phyloP scores from a whole-genome alignment of 768 basidiomycete genomes.

The Tephrocybe sp. region DNA sequence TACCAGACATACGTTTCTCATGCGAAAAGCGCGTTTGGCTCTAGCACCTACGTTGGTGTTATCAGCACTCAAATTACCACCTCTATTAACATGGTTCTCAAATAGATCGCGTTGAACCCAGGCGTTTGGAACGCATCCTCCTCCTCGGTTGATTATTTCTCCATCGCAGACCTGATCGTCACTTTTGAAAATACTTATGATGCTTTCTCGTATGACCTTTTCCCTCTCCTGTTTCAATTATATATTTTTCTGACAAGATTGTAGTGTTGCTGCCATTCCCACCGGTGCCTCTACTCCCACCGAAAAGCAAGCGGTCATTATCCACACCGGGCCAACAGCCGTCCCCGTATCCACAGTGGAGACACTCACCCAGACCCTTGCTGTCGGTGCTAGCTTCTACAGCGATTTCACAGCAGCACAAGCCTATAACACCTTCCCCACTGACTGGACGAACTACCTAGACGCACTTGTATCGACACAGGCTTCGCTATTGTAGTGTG shows the following conservation, averaged over 20 bases:
- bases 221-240: neutral
- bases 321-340: constrained; percentile 29
- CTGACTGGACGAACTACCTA: constrained; percentile 8
- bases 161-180: constrained; percentile 28
- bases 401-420: constrained; percentile 22
- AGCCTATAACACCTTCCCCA: constrained; percentile 14
- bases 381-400: constrained; percentile 29
- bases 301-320: constrained; percentile 28
- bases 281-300: constrained; percentile 18
- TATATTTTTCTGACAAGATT: constrained; percentile 17
- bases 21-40: constrained; percentile 19
- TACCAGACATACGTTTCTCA: constrained; percentile 23
- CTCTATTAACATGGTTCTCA: too few relatives aligned
- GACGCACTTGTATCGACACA: constrained; percentile 9
- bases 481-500: neutral
- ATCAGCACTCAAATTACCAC: too few relatives aligned
- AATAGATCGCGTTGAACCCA: constrained; percentile 29
- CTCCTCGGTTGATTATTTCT: constrained; percentile 21
- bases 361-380: constrained; percentile 19
- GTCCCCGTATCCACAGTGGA: constrained; percentile 22
- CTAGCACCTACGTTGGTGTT: constrained; percentile 14
- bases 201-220: constrained; percentile 26
- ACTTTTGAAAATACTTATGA: constrained; percentile 27
- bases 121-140: constrained; percentile 17
- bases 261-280: constrained; percentile 14